Conservation (phyloP, 768 basidiomycete species). For the Mycena rebaudengoi region DNA sequence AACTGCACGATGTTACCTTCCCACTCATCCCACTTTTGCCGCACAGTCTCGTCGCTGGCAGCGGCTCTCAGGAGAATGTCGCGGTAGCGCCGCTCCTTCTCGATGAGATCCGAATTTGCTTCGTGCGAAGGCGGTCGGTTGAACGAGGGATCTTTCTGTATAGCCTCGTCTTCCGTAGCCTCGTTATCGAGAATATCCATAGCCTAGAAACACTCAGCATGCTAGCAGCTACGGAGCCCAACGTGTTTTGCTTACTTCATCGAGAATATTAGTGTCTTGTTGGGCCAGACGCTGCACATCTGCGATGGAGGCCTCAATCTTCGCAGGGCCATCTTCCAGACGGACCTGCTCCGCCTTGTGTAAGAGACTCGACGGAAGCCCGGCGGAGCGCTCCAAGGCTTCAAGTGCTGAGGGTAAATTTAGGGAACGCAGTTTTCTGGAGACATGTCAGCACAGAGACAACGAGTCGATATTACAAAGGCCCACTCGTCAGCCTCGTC, state of each 20-base stretch:
- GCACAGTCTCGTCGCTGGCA: slow-evolving; percentile 78
- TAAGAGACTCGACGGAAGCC: slow-evolving; percentile 88
- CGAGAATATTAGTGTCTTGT: slow-evolving; percentile 67
- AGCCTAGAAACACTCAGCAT: slow-evolving; percentile 55
- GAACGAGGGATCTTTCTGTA: slow-evolving; percentile 58
- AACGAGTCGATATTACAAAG: not conserved
- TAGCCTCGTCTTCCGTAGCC: slow-evolving; percentile 83
- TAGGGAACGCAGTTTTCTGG: slow-evolving; percentile 70
- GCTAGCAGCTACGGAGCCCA: not conserved
- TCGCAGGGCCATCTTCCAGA: slow-evolving; percentile 75
- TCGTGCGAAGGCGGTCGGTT: slow-evolving; percentile 76
- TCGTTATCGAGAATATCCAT: slow-evolving; percentile 92
- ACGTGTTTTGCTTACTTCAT: slow-evolving; percentile 67
- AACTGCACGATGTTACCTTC: slow-evolving; percentile 75
- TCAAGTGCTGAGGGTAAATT: slow-evolving; percentile 89
- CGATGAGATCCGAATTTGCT: slow-evolving; percentile 77
- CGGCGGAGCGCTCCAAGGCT: slow-evolving; percentile 85
- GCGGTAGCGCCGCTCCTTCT: slow-evolving; percentile 76
- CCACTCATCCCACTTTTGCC: slow-evolving; percentile 92
- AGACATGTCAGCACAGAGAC: not conserved
- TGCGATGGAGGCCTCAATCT: slow-evolving; percentile 75
- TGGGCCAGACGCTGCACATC: slow-evolving; percentile 74
- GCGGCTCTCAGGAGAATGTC: slow-evolving; percentile 75
- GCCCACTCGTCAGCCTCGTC: slow-evolving; percentile 68
- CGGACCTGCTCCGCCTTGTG: slow-evolving; percentile 88